phyloP scores from a whole-genome alignment of 2,329 filamentous ascomycete genomes.

The Talaromyces sp. region DNA sequence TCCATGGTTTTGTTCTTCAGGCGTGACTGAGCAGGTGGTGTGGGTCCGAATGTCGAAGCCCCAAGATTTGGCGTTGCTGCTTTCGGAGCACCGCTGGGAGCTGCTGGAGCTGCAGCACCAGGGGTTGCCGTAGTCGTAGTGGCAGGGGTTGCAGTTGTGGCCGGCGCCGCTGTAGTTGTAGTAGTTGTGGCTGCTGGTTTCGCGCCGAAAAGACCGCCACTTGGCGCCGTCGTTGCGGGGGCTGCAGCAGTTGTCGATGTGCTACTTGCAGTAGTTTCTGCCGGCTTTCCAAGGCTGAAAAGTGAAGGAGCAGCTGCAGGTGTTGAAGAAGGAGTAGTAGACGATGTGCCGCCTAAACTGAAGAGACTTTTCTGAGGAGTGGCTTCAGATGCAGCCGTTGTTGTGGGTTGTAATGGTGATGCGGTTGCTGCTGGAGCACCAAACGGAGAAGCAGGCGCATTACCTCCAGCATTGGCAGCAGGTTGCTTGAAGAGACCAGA shows the following conservation, averaged over 20 bases:
- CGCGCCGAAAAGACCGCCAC: slow-evolving; percentile 15
- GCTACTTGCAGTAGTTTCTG: slow-evolving; percentile 24
- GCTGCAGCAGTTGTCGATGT: slow-evolving; percentile 20
- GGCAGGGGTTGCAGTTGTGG: slow-evolving; percentile 24
- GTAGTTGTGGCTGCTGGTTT: slow-evolving; percentile 17
- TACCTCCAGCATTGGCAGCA: slow-evolving; percentile 23
- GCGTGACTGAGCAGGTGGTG: slow-evolving; percentile 75
- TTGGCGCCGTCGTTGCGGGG: slow-evolving; percentile 23
- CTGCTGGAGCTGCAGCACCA: slow-evolving; percentile 28
- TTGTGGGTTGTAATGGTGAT: slow-evolving; percentile 23
- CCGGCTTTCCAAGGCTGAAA: slow-evolving; percentile 30
- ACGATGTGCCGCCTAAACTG: slow-evolving; percentile 28
- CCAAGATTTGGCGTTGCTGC: slow-evolving; percentile 49
- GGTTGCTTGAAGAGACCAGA: slow-evolving; percentile 30
- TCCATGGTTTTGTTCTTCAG: slow-evolving; percentile 99
- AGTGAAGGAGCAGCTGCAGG: slow-evolving; percentile 30
- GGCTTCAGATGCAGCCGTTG: slow-evolving; percentile 29
- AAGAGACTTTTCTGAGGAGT: slow-evolving; percentile 38
- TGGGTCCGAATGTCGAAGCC: slow-evolving; percentile 74
- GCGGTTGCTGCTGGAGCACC: slow-evolving; percentile 9
- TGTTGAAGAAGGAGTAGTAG: slow-evolving; percentile 32
- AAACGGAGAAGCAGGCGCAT: slow-evolving; percentile 13
- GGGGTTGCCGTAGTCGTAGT: slow-evolving; percentile 31
- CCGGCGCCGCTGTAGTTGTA: slow-evolving; percentile 28
- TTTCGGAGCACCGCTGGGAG: slow-evolving; percentile 29